phyloP scores from a whole-genome alignment of 2,329 filamentous ascomycete species.

The Fusarium lyarnte region DNA sequence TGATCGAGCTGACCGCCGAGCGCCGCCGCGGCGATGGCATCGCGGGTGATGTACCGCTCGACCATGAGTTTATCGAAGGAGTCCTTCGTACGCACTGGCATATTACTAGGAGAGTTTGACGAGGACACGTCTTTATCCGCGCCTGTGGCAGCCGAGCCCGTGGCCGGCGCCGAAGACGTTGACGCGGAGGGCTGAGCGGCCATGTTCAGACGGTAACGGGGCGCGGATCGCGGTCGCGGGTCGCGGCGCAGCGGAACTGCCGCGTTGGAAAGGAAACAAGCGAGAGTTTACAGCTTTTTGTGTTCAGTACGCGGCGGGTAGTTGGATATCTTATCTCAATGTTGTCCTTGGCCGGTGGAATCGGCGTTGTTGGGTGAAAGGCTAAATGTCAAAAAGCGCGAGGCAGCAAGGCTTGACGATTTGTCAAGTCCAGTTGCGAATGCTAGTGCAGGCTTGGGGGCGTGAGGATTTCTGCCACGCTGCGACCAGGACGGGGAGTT shows the following conservation, averaged over 20 bases:
- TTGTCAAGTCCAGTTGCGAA: slow-evolving; percentile 23
- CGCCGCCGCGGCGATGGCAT: slow-evolving; percentile 63
- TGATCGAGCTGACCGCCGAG: slow-evolving; percentile 62
- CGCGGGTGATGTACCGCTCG: slow-evolving; percentile 63
- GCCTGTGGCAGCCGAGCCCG: slow-evolving; percentile 46
- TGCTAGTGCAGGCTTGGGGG: slow-evolving; percentile 7
- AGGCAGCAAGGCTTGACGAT: slow-evolving; percentile 30
- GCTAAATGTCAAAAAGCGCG: slow-evolving; percentile 22
- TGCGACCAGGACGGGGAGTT: slow-evolving; percentile 33
- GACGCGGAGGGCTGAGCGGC: slow-evolving; percentile 56
- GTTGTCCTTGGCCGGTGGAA: slow-evolving; percentile 20
- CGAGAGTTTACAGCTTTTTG: slow-evolving; percentile 11
- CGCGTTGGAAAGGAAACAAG: slow-evolving; percentile 47
- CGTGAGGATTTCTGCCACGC: slow-evolving; percentile 43
- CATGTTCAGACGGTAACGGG: slow-evolving; percentile 48
- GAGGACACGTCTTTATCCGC: slow-evolving; percentile 44
- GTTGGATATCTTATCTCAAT: slow-evolving; percentile 1
- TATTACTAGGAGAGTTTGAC: slow-evolving; percentile 37
- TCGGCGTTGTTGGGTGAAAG: slow-evolving; percentile 24
- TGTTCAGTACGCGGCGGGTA: slow-evolving; percentile 29
- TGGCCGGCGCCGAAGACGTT: slow-evolving; percentile 46
- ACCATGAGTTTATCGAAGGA: slow-evolving; percentile 63
- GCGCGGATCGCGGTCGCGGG: slow-evolving; percentile 41
- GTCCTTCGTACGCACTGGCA: slow-evolving; percentile 64
- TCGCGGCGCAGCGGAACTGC: slow-evolving; percentile 49